A percentile compares a stretch with the other conserved stretches of the same genome.
These are phyloP conservation scores for Capronia coronata DNA, from an alignment of 2,329 filamentous ascomycete genomes.

Conservation along the genomic window DNA sequence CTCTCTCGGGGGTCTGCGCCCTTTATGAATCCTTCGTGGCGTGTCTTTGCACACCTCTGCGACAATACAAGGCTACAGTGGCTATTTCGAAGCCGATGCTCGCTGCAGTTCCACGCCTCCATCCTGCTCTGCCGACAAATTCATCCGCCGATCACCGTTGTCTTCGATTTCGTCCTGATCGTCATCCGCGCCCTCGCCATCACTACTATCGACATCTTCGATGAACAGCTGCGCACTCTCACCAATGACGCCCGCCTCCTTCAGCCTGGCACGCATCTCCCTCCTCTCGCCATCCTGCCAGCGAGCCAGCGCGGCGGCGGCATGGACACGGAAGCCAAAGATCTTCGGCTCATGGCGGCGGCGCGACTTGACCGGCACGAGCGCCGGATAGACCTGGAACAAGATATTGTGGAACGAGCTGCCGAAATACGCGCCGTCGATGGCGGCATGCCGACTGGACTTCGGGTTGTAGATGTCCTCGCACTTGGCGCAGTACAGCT, in stretches of 20 bases:
- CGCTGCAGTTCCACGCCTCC: neutral
- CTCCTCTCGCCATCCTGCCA: conserved; percentile 83
- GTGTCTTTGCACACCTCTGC: neutral
- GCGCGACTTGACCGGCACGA: conserved; percentile 78
- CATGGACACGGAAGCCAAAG: conserved; percentile 94
- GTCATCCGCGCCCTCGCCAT: conserved; percentile 23
- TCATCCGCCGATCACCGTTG: conserved; percentile 9
- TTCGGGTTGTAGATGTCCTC: conserved; percentile 99
- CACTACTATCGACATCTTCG: conserved; percentile 26
- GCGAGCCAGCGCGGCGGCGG: conserved; percentile 74
- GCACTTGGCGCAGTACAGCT: conserved; percentile 94
- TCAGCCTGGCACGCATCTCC: conserved; percentile 71
- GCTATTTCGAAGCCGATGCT: neutral
- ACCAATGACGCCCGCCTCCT: conserved; percentile 58
- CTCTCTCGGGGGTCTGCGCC: too few relatives aligned
- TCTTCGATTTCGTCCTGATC: conserved; percentile 11
- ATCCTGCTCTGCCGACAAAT: neutral
- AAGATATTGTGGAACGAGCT: conserved; percentile 98
- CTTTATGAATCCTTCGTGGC: neutral
- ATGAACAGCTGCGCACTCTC: conserved; percentile 23
- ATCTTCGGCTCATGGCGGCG: conserved; percentile 83
- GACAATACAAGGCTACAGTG: neutral
- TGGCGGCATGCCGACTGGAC: conserved; percentile 86
- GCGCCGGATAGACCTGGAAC: conserved; percentile 91
- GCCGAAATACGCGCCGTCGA: conserved; percentile 97